Base-by-base conservation (phyloP, 1,139 yeast species). In the Zygosaccharomyces pseudobailii region DNA sequence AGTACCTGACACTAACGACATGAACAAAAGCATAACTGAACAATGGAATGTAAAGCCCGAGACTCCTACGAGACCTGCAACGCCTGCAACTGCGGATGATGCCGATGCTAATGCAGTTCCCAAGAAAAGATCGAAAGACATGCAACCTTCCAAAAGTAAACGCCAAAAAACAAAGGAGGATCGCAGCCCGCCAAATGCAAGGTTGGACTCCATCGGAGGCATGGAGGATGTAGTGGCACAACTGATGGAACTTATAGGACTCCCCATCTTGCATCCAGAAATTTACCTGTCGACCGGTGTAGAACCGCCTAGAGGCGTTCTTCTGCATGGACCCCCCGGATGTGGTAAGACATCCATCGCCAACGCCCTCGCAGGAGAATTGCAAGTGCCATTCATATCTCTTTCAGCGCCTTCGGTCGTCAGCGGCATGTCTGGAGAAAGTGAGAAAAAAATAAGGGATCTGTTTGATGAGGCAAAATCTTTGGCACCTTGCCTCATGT, bases 351-450 rank as follows among this genome's bases (percentile, higher is more conserved):
- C 99, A 0, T 84, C 96, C 45, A 82, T 92, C 48, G 98, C 98
- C 2, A 88, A 90, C 66, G 97, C 97, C 0, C 72, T 92, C 36
- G 98, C 98, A 2, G 96, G 96, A 25, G 97, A 92, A 62, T 73
- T 92, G 37, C 87, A 88, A 54, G 96, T 92, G 0, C 97, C 98
- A 0, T 92, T 94, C 61, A 80, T 92, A 25, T 84, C 86, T 42
- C 77, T 92, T 1, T 86, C 96, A 20, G 98, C 99, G 0, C 98
- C 98, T 1, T 86, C 96, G 0, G 88, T 94, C 5, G 97, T 92
- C 0, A 87, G 96, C 49, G 98, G 99, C n/a, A 92, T 92, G 98
- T 87, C 96, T n/a, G 98, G 98, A 38, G 99, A 92, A 67, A 83
- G 94, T 50, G 98, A 94, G 65, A 92, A 92, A 72, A 90, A 90